Conservation (phyloP, 306 rosid species). For the Vigna trinervia region DNA sequence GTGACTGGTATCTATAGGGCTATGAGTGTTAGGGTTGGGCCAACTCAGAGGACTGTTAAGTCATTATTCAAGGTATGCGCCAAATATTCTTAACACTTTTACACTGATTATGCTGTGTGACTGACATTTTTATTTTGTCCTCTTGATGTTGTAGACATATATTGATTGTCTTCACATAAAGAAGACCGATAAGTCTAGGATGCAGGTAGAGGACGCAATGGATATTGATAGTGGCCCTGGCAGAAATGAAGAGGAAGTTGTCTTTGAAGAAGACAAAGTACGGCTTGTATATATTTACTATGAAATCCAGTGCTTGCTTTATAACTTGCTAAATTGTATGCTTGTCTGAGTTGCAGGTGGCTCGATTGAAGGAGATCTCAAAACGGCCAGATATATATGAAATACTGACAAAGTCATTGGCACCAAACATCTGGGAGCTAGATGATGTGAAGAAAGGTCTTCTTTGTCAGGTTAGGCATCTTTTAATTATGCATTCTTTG, state of each 20-base stretch:
- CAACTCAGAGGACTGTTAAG: constrained; percentile 94
- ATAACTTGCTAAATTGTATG: constrained; percentile 38
- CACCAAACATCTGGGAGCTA: constrained; percentile 98
- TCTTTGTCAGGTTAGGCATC: constrained; percentile 83
- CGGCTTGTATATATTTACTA: constrained; percentile 14
- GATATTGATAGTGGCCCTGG: constrained; percentile 58
- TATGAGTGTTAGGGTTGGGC: constrained; percentile 95
- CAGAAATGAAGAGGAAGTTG: constrained; percentile 54
- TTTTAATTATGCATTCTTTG: constrained; percentile 31
- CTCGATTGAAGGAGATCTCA: constrained; percentile 79
- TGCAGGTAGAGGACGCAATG: constrained; percentile 71
- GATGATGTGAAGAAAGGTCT: constrained; percentile 97
- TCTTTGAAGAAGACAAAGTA: constrained; percentile 77
- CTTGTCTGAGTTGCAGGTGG: constrained; percentile 63
- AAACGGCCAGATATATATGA: constrained; percentile 87
- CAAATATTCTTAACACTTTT: constrained; percentile 14
- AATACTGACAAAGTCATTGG: constrained; percentile 83
- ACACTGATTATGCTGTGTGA: constrained; percentile 30
- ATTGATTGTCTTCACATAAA: constrained; percentile 95
- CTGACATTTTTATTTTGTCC: constrained; percentile 35
- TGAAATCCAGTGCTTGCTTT: constrained; percentile 33
- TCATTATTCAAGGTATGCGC: constrained; percentile 82
- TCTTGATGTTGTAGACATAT: constrained; percentile 68
- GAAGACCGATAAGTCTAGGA: constrained; percentile 89
- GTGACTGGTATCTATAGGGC: constrained; percentile 97